These are phyloP conservation scores for Colletotrichum horii DNA, from an alignment of 2,329 filamentous ascomycete species.

Conservation along the genomic window DNA sequence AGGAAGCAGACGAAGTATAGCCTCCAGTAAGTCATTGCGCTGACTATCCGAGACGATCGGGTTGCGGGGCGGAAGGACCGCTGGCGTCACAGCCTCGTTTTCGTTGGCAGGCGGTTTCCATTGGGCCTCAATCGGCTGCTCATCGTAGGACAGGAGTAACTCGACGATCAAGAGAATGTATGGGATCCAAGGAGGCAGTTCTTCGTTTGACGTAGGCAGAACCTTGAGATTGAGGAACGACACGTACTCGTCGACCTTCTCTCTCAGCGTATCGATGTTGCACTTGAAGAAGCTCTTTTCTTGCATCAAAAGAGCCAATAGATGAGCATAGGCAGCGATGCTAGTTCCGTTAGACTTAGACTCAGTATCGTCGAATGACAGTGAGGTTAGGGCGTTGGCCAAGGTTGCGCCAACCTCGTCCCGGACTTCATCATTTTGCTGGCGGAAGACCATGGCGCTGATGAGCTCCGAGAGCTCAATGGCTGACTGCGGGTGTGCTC, in stretches of 20 bases:
- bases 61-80: conserved; percentile 53
- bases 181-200: conserved; percentile 90
- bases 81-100: conserved; percentile 52
- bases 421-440: conserved; percentile 59
- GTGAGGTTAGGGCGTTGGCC: conserved; percentile 80
- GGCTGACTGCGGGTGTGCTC: conserved; percentile 84
- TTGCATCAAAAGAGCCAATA: conserved; percentile 87
- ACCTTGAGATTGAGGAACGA: conserved; percentile 74
- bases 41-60: conserved; percentile 66
- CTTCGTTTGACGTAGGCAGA: conserved; percentile 51
- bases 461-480: conserved; percentile 93
- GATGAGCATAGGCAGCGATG: conserved; percentile 88
- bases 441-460: conserved; percentile 69
- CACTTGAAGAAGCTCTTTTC: conserved; percentile 81
- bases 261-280: conserved; percentile 75
- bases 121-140: conserved; percentile 74
- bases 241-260: conserved; percentile 77
- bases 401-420: conserved; percentile 83
- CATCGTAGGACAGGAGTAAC: conserved; percentile 86
- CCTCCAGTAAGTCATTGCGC: conserved; percentile 74
- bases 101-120: conserved; percentile 68
- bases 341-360: conserved; percentile 67
- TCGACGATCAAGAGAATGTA: conserved; percentile 91
- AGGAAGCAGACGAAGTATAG: conserved; percentile 83
- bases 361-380: conserved; percentile 64